Evolutionary conservation across 2,329 filamentous ascomycete species (phyloP), one percentile per base, ranked within the genome.

Genomic region (Epichloe sp.): DNA sequence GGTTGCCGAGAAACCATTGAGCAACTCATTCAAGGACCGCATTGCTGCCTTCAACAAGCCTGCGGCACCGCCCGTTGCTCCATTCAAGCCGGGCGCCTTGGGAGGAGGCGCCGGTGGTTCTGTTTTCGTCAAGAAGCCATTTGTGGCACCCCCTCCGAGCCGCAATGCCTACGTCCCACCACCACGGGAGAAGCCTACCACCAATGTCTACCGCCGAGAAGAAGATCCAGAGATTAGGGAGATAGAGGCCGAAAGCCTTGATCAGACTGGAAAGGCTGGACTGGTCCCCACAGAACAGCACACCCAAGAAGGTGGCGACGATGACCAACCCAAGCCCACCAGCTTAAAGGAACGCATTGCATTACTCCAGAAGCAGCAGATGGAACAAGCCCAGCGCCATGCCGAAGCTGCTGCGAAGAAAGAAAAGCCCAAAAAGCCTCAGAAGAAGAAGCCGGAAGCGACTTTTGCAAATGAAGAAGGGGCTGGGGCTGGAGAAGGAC

Each of bases 11-110:
- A 95, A 95, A 66, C 88, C 89, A 31, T 65, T 68, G 11, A 76
- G 73, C 44, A 86, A 79, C 62, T 88, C 93, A 2, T 97, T 98
- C 72, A 90, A 80, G 63, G 93, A 97, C 69, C 86, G 93, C 55
- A 95, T 98, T 64, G 93, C 93, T 36, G 91, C 93, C 44, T 98
- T 98, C 72, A 98, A 98, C 69, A 93, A 91, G 65, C 75, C 87
- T 44, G 80, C 86, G 38, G 88, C 89, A 5, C 82, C 89, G 3
- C 93, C 93, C 8, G 74, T 93, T 54, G 80, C 88, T n/a, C 93
- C 93, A 1, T 91, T 94, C 71, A 95, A 95, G 64, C 88, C 89
- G 19, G 76, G 77, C 53, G 80, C 80, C 2, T 69, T 84, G 26
- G 68, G 75, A 52, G 71, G 76, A 34, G 76, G 76, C 42, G 53